phyloP scores from a whole-genome alignment of 140 eudicot genomes.

The Stevia rebaudiana region DNA sequence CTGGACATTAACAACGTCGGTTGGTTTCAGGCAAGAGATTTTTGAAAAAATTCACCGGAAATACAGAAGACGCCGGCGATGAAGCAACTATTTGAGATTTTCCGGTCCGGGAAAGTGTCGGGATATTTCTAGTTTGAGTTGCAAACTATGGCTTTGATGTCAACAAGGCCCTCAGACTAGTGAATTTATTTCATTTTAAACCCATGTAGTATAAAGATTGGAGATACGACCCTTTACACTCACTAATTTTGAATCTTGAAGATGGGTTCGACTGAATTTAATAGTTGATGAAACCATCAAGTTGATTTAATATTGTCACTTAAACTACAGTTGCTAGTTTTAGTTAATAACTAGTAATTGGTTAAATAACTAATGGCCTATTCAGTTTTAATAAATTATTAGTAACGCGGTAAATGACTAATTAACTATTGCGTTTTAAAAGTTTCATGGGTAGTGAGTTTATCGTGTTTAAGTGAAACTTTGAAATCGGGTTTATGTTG shows the following conservation, averaged over 20 bases:
- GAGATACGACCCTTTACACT: not conserved
- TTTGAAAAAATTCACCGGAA: not conserved
- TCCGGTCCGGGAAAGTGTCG: not conserved
- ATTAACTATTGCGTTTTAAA: no score
- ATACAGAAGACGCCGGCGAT: not conserved
- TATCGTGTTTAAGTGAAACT: no score
- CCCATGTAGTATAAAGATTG: not conserved
- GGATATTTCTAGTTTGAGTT: not conserved
- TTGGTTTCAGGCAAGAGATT: not conserved
- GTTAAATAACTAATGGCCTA: no score
- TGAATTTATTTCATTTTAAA: not conserved
- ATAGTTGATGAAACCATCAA: no score
- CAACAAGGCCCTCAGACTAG: not conserved
- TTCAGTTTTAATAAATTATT: no score
- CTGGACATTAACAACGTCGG: not conserved
- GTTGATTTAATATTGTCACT: no score
- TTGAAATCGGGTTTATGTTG: no score
- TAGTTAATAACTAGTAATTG: no score
- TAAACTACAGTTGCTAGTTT: no score
- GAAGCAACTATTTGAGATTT: not conserved
- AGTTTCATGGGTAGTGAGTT: no score
- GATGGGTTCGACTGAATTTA: no score
- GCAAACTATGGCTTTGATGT: not conserved
- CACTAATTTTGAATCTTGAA: not conserved
- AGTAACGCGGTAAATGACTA: no score